Evolutionary conservation across 2,329 filamentous ascomycete genomes (phyloP).

Genomic region (Fusarium mangiferae): DNA sequence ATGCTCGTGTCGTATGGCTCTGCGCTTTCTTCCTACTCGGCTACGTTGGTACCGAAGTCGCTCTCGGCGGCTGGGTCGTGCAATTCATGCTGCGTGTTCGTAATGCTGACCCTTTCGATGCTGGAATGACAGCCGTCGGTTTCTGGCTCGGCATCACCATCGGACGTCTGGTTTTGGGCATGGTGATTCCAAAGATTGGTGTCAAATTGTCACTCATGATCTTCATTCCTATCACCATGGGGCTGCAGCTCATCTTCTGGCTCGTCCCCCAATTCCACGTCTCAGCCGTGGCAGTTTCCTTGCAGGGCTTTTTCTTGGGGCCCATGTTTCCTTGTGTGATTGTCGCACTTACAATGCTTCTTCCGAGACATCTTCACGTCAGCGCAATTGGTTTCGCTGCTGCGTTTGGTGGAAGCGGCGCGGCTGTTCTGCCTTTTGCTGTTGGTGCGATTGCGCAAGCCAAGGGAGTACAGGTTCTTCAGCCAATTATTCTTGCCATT

Average conservation of each 20-base stretch:
- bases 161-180: conserved; percentile 58
- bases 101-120: conserved; percentile 71
- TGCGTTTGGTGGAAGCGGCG: conserved; percentile 78
- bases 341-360: conserved; percentile 73
- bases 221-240: conserved; percentile 74
- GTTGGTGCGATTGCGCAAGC: conserved; percentile 72
- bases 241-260: conserved; percentile 80
- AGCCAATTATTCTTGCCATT: conserved; percentile 65
- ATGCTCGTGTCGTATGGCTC: conserved; percentile 71
- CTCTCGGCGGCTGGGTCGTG: conserved; percentile 85
- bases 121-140: conserved; percentile 79
- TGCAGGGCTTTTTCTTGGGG: conserved; percentile 83
- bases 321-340: conserved; percentile 80
- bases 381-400: conserved; percentile 80
- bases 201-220: conserved; percentile 70
- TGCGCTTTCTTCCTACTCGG: conserved; percentile 76
- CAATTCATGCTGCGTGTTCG: conserved; percentile 84
- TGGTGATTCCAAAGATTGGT: conserved; percentile 64
- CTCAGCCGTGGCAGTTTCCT: conserved; percentile 74
- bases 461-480: conserved; percentile 64
- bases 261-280: conserved; percentile 81
- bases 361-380: conserved; percentile 79
- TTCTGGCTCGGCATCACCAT: conserved; percentile 85
- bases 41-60: conserved; percentile 81
- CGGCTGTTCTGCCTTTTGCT: conserved; percentile 71